These are phyloP conservation scores for Theobroma grandiflorum DNA, from an alignment of 441 rosid species.

Conservation along the genomic window DNA sequence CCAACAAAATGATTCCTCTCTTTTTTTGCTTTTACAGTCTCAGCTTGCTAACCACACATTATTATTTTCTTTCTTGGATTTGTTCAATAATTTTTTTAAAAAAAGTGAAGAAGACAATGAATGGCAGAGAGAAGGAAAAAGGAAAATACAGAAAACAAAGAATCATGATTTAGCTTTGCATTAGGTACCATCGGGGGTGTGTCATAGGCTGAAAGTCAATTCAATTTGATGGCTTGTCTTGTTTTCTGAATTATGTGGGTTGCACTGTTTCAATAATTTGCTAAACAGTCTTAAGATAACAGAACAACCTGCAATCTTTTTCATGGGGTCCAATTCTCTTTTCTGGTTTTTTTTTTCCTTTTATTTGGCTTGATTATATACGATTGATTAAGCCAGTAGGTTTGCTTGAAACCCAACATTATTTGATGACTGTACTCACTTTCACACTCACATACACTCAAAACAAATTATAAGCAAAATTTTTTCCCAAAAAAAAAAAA, in stretches of 20 bases:
- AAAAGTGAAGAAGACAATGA: too few relatives aligned
- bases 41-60: background rate
- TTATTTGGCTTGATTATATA: background rate
- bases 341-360: too few relatives aligned
- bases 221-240: background rate
- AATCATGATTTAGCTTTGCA: background rate
- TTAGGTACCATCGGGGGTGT: background rate
- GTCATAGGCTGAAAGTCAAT: background rate
- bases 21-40: background rate
- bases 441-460: too few relatives aligned
- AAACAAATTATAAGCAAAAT: too few relatives aligned
- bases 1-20: background rate
- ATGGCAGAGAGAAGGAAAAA: background rate
- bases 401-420: background rate
- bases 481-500: too few relatives aligned
- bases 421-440: background rate
- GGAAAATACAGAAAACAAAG: background rate
- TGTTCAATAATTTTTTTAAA: background rate
- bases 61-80: background rate
- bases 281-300: background rate
- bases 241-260: background rate
- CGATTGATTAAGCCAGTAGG: background rate
- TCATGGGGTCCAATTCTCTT: background rate
- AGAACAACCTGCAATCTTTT: background rate
- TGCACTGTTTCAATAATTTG: background rate